A percentile compares a stretch with the other conserved stretches of the same genome.
phyloP scores from a whole-genome alignment of 1,139 yeast species.

The Hyphopichia buzzinii region DNA sequence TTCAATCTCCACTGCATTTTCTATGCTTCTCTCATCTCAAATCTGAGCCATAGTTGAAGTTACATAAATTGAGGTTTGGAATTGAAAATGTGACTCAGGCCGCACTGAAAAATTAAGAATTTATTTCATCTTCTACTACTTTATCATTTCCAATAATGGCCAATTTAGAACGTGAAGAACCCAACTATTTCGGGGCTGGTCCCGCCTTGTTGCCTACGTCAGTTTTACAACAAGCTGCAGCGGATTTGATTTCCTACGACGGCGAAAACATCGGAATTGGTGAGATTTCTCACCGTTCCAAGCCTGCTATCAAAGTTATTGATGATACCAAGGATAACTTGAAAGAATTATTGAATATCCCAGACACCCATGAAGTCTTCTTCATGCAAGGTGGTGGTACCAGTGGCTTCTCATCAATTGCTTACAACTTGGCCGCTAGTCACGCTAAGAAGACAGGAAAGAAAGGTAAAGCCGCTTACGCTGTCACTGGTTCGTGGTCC shows the following conservation, averaged over 20 bases:
- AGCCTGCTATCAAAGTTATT: constrained; percentile 74
- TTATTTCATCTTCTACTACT: background rate
- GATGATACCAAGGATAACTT: constrained; percentile 73
- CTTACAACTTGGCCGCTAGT: constrained; percentile 77
- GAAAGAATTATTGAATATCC: constrained; percentile 62
- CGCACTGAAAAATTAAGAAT: background rate
- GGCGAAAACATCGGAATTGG: constrained; percentile 81
- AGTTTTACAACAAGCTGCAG: constrained; percentile 85
- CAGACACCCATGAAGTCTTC: constrained; percentile 90
- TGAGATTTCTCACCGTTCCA: constrained; percentile 92
- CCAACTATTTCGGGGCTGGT: constrained; percentile 94
- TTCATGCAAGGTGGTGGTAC: constrained; percentile 98
- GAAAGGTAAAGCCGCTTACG: constrained; percentile 80
- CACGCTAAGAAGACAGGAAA: constrained; percentile 62
- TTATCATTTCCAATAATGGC: constrained; percentile 1
- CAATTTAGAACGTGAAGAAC: constrained; percentile 60
- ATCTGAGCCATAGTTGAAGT: too few species aligned
- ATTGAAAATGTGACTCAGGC: constrained; percentile 3
- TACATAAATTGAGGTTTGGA: too few species aligned
- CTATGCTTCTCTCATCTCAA: too few species aligned
- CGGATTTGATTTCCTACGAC: constrained; percentile 70
- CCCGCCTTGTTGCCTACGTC: constrained; percentile 87
- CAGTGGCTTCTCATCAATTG: constrained; percentile 86
- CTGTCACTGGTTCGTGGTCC: constrained; percentile 93
- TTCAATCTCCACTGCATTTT: too few species aligned